Evolutionary conservation across 805 yeast species (phyloP).

Genomic region (Myxozyma vanderwaltii): DNA sequence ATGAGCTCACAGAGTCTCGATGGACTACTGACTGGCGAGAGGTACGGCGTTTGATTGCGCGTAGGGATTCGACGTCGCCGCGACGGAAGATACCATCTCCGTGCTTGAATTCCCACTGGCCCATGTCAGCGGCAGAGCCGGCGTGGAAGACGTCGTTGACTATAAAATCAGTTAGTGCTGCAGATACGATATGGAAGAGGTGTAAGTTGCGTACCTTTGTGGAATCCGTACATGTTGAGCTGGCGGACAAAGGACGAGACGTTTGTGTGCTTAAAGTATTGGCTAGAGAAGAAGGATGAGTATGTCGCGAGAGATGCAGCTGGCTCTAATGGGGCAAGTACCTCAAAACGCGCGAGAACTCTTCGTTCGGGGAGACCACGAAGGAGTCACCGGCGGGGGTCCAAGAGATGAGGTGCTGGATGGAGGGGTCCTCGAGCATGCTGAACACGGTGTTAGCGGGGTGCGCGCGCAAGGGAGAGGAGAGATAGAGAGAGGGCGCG

Average conservation of each 20-base stretch:
- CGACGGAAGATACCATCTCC: conserved; percentile 74
- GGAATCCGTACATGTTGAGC: conserved; percentile 95
- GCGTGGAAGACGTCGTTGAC: conserved; percentile 45
- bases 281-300: conserved; percentile 34
- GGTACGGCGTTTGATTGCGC: conserved; percentile 77
- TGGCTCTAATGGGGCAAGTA: not conserved
- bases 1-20: conserved; percentile 42
- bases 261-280: conserved; percentile 90
- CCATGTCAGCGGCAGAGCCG: conserved; percentile 30
- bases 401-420: conserved; percentile 87
- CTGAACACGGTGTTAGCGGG: too few species aligned
- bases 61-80: conserved; percentile 74
- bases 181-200: too few species aligned
- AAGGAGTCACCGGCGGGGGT: conserved; percentile 68
- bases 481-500: too few species aligned
- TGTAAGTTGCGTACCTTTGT: too few species aligned
- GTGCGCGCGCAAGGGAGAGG: too few species aligned
- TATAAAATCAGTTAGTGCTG: not conserved
- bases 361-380: conserved; percentile 80
- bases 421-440: conserved; percentile 78
- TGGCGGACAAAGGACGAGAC: conserved; percentile 92
- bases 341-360: conserved; percentile 71
- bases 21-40: conserved; percentile 44
- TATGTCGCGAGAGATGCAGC: not conserved
- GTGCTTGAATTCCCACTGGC: conserved; percentile 86